These are phyloP conservation scores for Botrytis cinerea DNA, from an alignment of 2,329 filamentous ascomycete species.

Conservation along the genomic window DNA sequence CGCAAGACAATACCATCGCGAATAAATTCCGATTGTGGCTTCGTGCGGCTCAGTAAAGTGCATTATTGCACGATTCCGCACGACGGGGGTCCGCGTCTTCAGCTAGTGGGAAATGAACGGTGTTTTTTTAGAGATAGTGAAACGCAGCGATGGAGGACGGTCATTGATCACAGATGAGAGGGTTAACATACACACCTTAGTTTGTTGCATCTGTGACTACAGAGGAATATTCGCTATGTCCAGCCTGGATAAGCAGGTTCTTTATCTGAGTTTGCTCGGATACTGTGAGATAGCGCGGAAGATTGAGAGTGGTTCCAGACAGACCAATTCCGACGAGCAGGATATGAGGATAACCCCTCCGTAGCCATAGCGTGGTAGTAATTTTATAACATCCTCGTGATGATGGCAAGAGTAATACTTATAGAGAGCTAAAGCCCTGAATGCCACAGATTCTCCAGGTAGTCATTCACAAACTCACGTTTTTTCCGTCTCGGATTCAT, in stretches of 20 bases:
- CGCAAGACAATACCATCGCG: conserved; percentile 41
- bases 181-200: conserved; percentile 30
- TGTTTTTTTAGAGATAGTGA: conserved; percentile 30
- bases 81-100: conserved; percentile 31
- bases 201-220: conserved; percentile 25
- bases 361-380: conserved; percentile 28
- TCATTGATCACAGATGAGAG: conserved; percentile 27
- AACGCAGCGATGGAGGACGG: conserved; percentile 31
- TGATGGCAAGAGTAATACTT: conserved; percentile 22
- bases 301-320: neutral
- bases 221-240: conserved; percentile 22
- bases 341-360: conserved; percentile 21
- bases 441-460: conserved; percentile 30
- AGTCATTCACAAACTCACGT: conserved; percentile 28
- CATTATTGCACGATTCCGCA: conserved; percentile 24
- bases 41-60: conserved; percentile 33
- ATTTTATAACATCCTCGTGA: conserved; percentile 21
- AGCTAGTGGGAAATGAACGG: conserved; percentile 32
- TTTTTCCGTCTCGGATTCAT: conserved; percentile 29
- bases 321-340: neutral
- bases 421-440: conserved; percentile 31
- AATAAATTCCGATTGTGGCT: conserved; percentile 38
- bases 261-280: conserved; percentile 27
- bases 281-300: conserved; percentile 25
- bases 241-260: conserved; percentile 24